A percentile compares a stretch with the other conserved stretches of the same genome.
Evolutionary conservation across 352 stramenopile species (phyloP).

Genomic region (Phytophthora ohioensis): DNA sequence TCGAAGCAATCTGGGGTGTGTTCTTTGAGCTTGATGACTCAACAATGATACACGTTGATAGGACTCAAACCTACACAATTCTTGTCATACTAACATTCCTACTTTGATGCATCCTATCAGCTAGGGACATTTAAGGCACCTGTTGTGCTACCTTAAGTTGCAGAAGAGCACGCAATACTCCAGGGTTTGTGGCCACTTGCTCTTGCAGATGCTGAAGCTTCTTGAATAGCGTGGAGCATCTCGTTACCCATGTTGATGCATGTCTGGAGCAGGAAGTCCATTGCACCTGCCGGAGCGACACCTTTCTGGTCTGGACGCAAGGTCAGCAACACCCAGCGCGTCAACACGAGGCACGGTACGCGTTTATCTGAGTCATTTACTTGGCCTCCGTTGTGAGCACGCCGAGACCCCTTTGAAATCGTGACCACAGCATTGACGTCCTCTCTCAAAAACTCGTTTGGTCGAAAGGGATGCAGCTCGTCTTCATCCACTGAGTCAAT

Average conservation of each 20-base stretch:
- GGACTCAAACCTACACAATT: background rate
- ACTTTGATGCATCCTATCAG: background rate
- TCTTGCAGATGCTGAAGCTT: conserved; percentile 2
- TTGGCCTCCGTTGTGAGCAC: background rate
- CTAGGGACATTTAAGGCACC: conserved; percentile 2
- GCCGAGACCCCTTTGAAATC: conserved; percentile 22
- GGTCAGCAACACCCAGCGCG: conserved; percentile 41
- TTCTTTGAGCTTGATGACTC: conserved; percentile 13
- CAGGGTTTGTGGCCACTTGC: conserved; percentile 3
- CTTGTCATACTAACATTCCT: conserved; percentile 3
- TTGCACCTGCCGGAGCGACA: conserved; percentile 11
- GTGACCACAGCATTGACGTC: conserved; percentile 39
- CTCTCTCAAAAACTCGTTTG: conserved; percentile 34
- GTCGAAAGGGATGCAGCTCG: conserved; percentile 43
- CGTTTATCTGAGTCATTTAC: conserved; percentile 7
- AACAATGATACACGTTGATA: conserved; percentile 21
- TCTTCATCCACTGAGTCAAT: conserved; percentile 50
- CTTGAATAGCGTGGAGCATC: conserved; percentile 36
- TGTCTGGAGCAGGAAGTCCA: conserved; percentile 32
- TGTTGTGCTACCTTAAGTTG: background rate
- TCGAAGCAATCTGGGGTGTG: conserved; percentile 4
- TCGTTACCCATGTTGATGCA: conserved; percentile 37
- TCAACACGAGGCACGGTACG: conserved; percentile 38
- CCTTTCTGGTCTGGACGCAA: conserved; percentile 32
- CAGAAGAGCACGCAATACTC: background rate